These are phyloP conservation scores for Effrenium voratum DNA, from an alignment of 73 alveolate species.

Conservation along the genomic window DNA sequence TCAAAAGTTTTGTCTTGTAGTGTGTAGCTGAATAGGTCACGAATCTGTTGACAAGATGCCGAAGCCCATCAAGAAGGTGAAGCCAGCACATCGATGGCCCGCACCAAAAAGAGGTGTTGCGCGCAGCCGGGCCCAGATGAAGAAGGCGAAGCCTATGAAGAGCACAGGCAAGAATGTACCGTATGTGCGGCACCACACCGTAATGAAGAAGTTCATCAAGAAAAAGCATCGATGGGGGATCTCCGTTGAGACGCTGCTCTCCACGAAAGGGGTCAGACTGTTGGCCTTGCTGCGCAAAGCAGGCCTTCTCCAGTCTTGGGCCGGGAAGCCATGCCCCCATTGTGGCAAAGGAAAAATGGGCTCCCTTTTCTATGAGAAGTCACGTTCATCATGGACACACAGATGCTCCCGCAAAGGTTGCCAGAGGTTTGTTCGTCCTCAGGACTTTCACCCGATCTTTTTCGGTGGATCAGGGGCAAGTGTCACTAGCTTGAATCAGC, in stretches of 20 bases:
- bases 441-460: conserved; percentile 54
- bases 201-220: neutral
- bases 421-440: neutral
- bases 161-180: neutral
- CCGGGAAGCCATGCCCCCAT: neutral
- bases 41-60: no score
- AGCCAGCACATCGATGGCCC: neutral
- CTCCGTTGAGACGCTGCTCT: neutral
- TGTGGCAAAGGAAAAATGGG: neutral
- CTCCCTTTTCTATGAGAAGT: neutral
- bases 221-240: neutral
- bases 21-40: no score
- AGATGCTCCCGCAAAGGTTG: neutral
- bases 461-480: neutral
- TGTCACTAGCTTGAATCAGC: neutral
- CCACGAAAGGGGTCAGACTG: neutral
- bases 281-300: neutral
- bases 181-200: neutral
- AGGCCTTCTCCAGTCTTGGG: neutral
- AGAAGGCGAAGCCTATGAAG: neutral
- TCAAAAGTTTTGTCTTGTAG: no score
- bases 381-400: neutral
- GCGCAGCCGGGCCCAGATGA: neutral
- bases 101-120: neutral
- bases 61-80: neutral